phyloP scores from a whole-genome alignment of 2,329 filamentous ascomycete species.

The Diaporthe sp. region DNA sequence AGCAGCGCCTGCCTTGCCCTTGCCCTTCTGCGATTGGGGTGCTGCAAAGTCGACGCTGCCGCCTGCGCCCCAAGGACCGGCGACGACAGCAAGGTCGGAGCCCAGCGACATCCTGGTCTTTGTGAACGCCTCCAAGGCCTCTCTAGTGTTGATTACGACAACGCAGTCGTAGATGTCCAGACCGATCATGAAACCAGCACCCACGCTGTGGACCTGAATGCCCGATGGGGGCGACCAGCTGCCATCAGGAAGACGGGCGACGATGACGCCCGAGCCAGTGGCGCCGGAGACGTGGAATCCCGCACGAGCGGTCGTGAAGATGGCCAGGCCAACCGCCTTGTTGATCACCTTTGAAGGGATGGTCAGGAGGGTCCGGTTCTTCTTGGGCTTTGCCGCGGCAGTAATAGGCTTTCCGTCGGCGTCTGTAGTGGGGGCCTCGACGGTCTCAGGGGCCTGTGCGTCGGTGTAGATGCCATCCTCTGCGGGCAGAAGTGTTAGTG shows the following conservation, averaged over 20 bases:
- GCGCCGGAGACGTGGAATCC: conserved; percentile 77
- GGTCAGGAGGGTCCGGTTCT: conserved; percentile 64
- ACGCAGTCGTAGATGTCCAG: conserved; percentile 93
- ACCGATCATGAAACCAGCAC: conserved; percentile 84
- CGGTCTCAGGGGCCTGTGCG: conserved; percentile 44
- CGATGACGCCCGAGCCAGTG: conserved; percentile 75
- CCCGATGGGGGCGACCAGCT: conserved; percentile 86
- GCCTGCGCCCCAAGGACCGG: conserved; percentile 78
- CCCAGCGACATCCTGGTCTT: conserved; percentile 82
- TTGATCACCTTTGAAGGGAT: conserved; percentile 73
- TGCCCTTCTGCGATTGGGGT: conserved; percentile 43
- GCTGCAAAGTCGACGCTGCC: conserved; percentile 75
- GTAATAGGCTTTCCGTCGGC: conserved; percentile 48
- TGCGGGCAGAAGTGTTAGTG: conserved; percentile 48
- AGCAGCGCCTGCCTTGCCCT: conserved; percentile 38
- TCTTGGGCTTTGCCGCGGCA: conserved; percentile 52
- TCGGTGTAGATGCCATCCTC: conserved; percentile 68
- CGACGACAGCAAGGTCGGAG: conserved; percentile 82
- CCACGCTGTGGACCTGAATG: conserved; percentile 85
- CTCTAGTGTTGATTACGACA: conserved; percentile 84
- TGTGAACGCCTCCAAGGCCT: conserved; percentile 83
- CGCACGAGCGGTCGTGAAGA: conserved; percentile 79
- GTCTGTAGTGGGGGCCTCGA: conserved; percentile 42
- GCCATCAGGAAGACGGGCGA: conserved; percentile 74
- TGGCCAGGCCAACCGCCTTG: conserved; percentile 77